Evolutionary conservation across 768 basidiomycete species (phyloP).

Genomic region (Amanita thiersii): DNA sequence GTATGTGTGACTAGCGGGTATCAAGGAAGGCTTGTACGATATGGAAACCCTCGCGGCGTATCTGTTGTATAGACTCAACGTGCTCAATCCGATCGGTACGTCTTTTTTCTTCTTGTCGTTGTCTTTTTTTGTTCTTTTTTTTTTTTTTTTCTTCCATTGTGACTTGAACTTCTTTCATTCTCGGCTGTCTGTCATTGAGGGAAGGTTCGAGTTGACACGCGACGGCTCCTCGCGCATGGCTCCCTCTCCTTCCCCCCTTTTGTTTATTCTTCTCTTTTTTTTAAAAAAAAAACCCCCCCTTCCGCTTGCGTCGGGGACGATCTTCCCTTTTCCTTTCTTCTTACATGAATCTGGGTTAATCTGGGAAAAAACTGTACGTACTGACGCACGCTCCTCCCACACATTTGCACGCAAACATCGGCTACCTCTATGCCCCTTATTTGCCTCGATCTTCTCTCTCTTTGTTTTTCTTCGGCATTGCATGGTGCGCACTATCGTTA

Average conservation of each 20-base stretch:
- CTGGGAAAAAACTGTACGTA: no score
- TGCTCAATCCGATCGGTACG: slow-evolving; percentile 66
- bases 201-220: background rate
- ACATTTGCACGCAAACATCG: no score
- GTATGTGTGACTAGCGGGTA: slow-evolving; percentile 55
- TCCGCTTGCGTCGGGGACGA: no score
- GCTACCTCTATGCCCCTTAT: no score
- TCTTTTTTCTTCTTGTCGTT: no score
- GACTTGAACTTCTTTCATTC: slow-evolving; percentile 1
- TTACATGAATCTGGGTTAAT: no score
- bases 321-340: no score
- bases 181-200: background rate
- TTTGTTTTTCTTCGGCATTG: no score
- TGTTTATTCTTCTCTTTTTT: background rate
- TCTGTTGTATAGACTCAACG: slow-evolving; percentile 77
- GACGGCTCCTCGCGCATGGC: background rate
- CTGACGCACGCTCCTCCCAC: no score
- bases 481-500: no score
- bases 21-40: slow-evolving; percentile 90
- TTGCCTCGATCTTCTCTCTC: no score
- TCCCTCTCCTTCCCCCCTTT: background rate
- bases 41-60: slow-evolving; percentile 80
- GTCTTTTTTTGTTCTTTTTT: slow-evolving; percentile 8
- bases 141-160: slow-evolving; percentile 4
- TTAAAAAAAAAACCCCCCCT: no score